Evolutionary conservation across 805 yeast genomes (phyloP).

Genomic region (Candida corydali): DNA sequence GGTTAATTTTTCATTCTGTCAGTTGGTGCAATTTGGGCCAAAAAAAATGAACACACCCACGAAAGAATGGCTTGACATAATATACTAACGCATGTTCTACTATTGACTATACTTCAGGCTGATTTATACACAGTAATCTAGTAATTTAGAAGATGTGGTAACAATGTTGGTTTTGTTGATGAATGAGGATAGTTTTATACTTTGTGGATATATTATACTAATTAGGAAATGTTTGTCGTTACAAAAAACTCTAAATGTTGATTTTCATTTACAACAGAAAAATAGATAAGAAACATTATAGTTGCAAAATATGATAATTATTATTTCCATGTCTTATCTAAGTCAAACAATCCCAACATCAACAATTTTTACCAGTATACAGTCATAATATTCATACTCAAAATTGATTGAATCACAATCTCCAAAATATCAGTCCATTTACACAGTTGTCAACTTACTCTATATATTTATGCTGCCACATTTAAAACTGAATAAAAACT

Average conservation of each 20-base stretch:
- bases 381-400: background rate
- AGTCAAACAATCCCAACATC: background rate
- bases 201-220: background rate
- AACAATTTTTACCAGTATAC: background rate
- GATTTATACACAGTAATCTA: no score
- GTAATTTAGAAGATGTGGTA: no score
- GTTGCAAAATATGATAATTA: no score
- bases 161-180: no score
- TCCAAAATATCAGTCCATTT: no score
- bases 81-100: no score
- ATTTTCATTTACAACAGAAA: no score
- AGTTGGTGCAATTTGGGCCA: background rate
- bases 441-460: background rate
- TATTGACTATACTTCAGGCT: no score
- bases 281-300: no score
- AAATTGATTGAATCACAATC: background rate
- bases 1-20: background rate
- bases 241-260: no score
- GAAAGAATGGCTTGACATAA: no score
- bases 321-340: background rate
- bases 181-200: no score
- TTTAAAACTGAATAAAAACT: background rate
- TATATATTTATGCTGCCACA: slow-evolving; percentile 3
- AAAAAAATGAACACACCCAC: background rate
- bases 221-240: background rate